A percentile compares a stretch with the other conserved stretches of the same genome.
These are phyloP conservation scores for Mycosphaerella arachidis DNA, from an alignment of 2,329 filamentous ascomycete genomes.

Conservation along the genomic window DNA sequence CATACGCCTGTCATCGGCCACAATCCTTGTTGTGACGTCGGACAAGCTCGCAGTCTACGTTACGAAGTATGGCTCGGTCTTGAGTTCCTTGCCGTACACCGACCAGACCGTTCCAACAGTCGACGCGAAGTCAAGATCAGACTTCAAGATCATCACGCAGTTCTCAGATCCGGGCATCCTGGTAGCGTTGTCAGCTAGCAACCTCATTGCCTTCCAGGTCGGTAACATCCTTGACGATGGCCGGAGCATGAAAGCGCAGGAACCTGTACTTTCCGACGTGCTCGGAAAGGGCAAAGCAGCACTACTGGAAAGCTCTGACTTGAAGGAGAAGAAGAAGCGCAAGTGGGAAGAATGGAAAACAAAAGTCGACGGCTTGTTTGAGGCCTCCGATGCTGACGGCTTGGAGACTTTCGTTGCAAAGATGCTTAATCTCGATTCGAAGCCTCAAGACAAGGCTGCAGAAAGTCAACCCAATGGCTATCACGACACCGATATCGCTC, in stretches of 20 bases:
- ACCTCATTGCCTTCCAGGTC: constrained; percentile 62
- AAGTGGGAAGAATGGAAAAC: constrained; percentile 28
- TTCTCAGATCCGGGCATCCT: constrained; percentile 63
- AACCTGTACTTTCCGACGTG: constrained; percentile 66
- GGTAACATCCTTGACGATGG: constrained; percentile 28
- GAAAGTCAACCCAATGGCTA: not conserved
- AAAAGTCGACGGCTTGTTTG: constrained; percentile 23
- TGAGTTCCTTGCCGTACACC: constrained; percentile 39
- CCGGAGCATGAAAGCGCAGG: constrained; percentile 36
- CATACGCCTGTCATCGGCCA: constrained; percentile 61
- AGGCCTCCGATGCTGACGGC: constrained; percentile 20
- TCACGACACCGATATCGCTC: not conserved
- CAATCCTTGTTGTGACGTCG: constrained; percentile 58
- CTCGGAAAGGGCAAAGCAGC: constrained; percentile 58
- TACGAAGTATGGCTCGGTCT: constrained; percentile 57
- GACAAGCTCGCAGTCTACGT: constrained; percentile 61
- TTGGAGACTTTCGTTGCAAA: constrained; percentile 30
- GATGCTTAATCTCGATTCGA: not conserved
- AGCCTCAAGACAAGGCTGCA: not conserved
- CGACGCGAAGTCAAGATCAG: not conserved
- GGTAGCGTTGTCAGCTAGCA: constrained; percentile 59
- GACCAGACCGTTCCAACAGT: not conserved
- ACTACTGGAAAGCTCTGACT: constrained; percentile 6
- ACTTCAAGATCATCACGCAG: constrained; percentile 40
- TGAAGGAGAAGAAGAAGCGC: constrained; percentile 16